Base-by-base conservation (phyloP, 2,329 filamentous ascomycete species). In the Aspergillus candidus region DNA sequence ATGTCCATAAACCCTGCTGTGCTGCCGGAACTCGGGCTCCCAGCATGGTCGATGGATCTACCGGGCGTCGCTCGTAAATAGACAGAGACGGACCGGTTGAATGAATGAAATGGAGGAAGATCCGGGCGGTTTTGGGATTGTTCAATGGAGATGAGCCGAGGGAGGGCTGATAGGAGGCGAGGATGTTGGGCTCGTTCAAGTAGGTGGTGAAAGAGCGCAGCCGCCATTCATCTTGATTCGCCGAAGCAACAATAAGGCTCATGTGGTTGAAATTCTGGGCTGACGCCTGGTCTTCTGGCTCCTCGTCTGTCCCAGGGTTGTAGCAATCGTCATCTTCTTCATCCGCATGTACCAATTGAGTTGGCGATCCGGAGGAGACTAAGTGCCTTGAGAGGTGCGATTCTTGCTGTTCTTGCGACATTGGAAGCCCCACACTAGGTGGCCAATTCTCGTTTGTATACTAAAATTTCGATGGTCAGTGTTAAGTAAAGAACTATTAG, bases 81-180 rank as follows among this genome's bases (percentile, higher is more conserved):
- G 90, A 94, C 60, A 97, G 79, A 52, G 80, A 86, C 1, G 89
- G 87, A 0, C 85, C 90, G 2, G 89, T 94, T 6, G 93, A 84
- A 54, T 88, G 85, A 37, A 97, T 82, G 63, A 96, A 97, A 66
- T 97, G 89, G 63, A 84, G 84, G 63, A 97, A 97, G 6, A 95
- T 82, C 27, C 83, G 78, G 11, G 88, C 84, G 10, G 88, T 91
- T 51, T 84, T 83, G 3, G 81, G 78, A 52, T 96, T 88, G 54
- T 83, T 86, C 22, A 96, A 71, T 29, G 93, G 90, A 32, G 83
- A 84, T 29, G 79, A 79, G 15, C 75, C 69, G 4, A 80, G 76
- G 1, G 80, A 79, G 4, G 84, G 83, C 33, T 76, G 74, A 55
- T 90, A 89, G 2, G 77, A 80, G 11, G 80, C 75, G 36, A 89